Conservation (phyloP, 2,329 filamentous ascomycete species). For the Fusarium temperatum region DNA sequence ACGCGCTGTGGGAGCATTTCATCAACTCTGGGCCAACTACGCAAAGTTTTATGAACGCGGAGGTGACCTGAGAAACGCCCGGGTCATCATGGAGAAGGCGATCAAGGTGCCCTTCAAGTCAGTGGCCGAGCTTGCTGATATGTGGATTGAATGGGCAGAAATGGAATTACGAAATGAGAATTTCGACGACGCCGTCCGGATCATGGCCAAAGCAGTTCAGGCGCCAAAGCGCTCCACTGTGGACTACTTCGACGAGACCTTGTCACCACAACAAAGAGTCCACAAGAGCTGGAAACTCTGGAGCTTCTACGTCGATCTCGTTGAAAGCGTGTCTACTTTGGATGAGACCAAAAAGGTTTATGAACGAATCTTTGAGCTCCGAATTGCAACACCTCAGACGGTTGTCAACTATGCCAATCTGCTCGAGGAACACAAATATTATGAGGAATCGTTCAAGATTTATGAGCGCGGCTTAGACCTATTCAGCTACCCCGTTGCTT, state of each 20-base stretch:
- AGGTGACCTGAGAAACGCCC: slow-evolving; percentile 83
- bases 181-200: slow-evolving; percentile 91
- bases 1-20: slow-evolving; percentile 91
- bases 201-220: slow-evolving; percentile 97
- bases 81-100: slow-evolving; percentile 96
- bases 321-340: slow-evolving; percentile 90
- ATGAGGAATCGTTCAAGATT: slow-evolving; percentile 96
- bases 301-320: slow-evolving; percentile 98
- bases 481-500: slow-evolving; percentile 98
- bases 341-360: slow-evolving; percentile 96
- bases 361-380: slow-evolving; percentile 96
- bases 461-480: slow-evolving; percentile 96
- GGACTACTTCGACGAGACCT: slow-evolving; percentile 97
- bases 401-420: slow-evolving; percentile 98
- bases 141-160: slow-evolving; percentile 99
- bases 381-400: slow-evolving; percentile 96
- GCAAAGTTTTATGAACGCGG: slow-evolving; percentile 96
- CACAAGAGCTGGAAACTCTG: slow-evolving; percentile 99
- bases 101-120: slow-evolving; percentile 98
- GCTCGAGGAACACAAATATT: slow-evolving; percentile 93
- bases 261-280: slow-evolving; percentile 93
- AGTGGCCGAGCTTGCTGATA: slow-evolving; percentile 94
- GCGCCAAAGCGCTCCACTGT: slow-evolving; percentile 97
- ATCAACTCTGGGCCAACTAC: slow-evolving; percentile 95
- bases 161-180: slow-evolving; percentile 97